Percentiles rank a stretch among this genome's conserved stretches.
Evolutionary conservation across 176 grass and related monocot species (phyloP).

Genomic region (Musa acuminata): DNA sequence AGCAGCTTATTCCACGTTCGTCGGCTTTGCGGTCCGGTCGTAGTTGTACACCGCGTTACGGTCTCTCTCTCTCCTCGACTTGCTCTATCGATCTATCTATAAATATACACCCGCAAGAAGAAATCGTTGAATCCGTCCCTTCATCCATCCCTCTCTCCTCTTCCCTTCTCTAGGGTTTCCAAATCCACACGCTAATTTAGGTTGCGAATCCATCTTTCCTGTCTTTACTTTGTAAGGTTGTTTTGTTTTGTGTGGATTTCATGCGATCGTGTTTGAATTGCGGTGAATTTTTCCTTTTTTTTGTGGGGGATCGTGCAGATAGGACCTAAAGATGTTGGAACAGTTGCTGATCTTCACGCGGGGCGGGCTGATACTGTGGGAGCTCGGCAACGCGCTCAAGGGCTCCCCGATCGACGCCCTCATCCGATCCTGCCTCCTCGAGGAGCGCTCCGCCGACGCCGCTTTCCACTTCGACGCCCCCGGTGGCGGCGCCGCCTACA

Average conservation of each 20-base stretch:
- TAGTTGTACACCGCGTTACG: no score
- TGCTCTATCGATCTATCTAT: no score
- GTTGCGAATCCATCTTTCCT: background rate
- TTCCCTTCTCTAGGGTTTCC: background rate
- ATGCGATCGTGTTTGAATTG: no score
- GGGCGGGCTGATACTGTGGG: conserved; percentile 88
- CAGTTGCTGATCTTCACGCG: conserved; percentile 91
- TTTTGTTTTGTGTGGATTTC: no score
- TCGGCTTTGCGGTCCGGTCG: no score
- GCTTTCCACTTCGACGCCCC: conserved; percentile 47
- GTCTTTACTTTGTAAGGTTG: background rate
- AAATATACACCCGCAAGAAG: no score
- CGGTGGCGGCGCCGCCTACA: conserved; percentile 28
- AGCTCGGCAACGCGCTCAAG: conserved; percentile 52
- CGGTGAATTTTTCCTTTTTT: no score
- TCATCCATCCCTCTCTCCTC: no score
- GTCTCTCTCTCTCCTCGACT: no score
- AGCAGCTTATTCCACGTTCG: no score
- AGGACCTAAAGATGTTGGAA: conserved; percentile 60
- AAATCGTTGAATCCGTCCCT: no score
- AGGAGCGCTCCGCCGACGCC: conserved; percentile 76
- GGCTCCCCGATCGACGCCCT: conserved; percentile 83
- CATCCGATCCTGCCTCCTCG: conserved; percentile 91
- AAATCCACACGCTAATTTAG: background rate
- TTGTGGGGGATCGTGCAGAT: background rate